phyloP scores from a whole-genome alignment of 345 rosid species.

The Hibiscus trionum region DNA sequence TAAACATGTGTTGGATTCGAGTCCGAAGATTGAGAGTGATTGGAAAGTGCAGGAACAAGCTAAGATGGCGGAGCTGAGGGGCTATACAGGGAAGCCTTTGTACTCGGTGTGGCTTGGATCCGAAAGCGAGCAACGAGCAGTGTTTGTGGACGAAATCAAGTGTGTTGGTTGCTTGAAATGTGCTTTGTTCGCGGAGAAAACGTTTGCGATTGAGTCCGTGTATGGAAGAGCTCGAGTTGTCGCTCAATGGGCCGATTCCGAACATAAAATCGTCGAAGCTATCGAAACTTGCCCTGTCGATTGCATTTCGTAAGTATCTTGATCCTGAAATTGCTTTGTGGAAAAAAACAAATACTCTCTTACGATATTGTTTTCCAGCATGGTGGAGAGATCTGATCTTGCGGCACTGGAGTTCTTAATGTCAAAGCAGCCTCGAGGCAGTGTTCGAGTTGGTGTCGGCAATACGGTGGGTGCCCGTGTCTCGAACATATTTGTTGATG shows the following conservation, averaged over 20 bases:
- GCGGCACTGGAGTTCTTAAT: constrained; percentile 81
- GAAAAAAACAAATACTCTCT: background rate
- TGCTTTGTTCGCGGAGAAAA: constrained; percentile 68
- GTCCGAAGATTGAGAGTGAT: background rate
- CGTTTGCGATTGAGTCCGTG: constrained; percentile 69
- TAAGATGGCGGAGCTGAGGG: constrained; percentile 55
- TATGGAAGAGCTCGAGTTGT: constrained; percentile 88
- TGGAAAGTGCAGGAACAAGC: constrained; percentile 54
- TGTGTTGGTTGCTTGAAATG: constrained; percentile 92
- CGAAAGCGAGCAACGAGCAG: constrained; percentile 66
- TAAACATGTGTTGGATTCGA: background rate
- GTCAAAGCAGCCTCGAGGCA: constrained; percentile 88
- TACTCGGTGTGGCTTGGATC: constrained; percentile 78
- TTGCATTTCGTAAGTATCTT: constrained; percentile 63
- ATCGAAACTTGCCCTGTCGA: constrained; percentile 78
- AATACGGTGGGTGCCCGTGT: constrained; percentile 54
- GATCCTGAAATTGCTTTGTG: background rate
- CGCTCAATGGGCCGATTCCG: constrained; percentile 94
- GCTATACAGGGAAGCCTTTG: constrained; percentile 68
- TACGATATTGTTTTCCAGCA: constrained; percentile 20
- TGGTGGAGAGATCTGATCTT: constrained; percentile 76
- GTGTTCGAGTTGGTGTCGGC: constrained; percentile 65
- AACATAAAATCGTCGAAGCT: constrained; percentile 59
- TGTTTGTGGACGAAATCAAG: constrained; percentile 85
- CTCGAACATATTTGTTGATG: constrained; percentile 70